Conservation (phyloP, 305 asterid genomes). For the Euphrasia arctica region DNA sequence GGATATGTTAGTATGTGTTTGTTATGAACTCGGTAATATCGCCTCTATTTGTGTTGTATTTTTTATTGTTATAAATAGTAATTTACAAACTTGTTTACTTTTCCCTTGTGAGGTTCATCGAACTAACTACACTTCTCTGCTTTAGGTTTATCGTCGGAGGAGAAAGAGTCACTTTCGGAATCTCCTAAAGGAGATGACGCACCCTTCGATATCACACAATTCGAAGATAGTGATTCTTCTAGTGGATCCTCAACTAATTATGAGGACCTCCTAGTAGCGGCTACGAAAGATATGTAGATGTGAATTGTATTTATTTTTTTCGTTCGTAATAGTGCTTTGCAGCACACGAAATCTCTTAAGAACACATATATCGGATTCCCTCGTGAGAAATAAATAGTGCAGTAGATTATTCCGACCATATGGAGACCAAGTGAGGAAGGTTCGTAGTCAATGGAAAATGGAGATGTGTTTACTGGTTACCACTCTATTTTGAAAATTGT, state of each 20-base stretch:
- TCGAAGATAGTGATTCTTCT: slow-evolving; percentile 77
- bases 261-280: slow-evolving; percentile 61
- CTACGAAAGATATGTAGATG: slow-evolving; percentile 10
- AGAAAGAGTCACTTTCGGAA: slow-evolving; percentile 64
- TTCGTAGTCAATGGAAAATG: not conserved
- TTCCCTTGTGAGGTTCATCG: too few relatives aligned
- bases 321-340: slow-evolving; percentile 3
- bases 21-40: too few relatives aligned
- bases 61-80: not conserved
- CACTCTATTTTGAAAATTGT: not conserved
- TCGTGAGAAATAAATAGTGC: too few relatives aligned
- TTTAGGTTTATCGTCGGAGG: slow-evolving; percentile 62
- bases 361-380: not conserved
- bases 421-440: slow-evolving; percentile 9
- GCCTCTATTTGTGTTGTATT: not conserved
- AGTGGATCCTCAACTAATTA: slow-evolving; percentile 74
- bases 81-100: not conserved
- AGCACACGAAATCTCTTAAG: not conserved
- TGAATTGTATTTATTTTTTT: not conserved
- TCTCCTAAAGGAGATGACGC: slow-evolving; percentile 75
- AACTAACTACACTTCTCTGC: not conserved
- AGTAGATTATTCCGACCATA: slow-evolving; percentile 11
- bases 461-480: not conserved
- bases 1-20: too few relatives aligned
- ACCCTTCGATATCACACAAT: slow-evolving; percentile 49